These are phyloP conservation scores for Picea abies DNA, from an alignment of 83 land plant genomes.

Conservation along the genomic window DNA sequence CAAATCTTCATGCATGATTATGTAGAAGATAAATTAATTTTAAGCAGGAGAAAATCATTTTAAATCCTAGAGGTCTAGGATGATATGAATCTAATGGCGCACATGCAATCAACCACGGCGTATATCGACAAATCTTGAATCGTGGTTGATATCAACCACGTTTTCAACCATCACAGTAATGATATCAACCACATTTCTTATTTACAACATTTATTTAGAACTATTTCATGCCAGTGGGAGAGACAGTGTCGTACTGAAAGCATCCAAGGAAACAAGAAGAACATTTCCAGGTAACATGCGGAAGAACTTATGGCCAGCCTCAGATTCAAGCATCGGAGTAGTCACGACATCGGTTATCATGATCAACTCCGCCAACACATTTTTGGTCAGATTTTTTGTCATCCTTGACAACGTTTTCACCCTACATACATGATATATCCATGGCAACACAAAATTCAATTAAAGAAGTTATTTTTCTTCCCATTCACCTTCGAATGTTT, in stretches of 20 bases:
- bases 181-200: too few relatives aligned
- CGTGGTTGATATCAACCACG: too few relatives aligned
- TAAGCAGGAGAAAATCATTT: too few relatives aligned
- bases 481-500: slow-evolving; percentile 7
- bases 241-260: slow-evolving; percentile 43
- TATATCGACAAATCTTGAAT: too few relatives aligned
- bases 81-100: too few relatives aligned
- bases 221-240: too few relatives aligned
- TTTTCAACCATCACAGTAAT: too few relatives aligned
- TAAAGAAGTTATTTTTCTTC: neutral
- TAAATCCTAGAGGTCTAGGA: too few relatives aligned
- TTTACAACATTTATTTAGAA: neutral
- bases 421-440: slow-evolving; percentile 18
- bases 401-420: slow-evolving; percentile 55
- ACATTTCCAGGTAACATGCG: slow-evolving; percentile 65
- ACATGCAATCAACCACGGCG: too few relatives aligned
- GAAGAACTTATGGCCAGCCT: slow-evolving; percentile 52
- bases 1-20: too few relatives aligned
- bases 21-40: too few relatives aligned
- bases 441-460: neutral
- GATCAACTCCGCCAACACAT: slow-evolving; percentile 45
- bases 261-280: slow-evolving; percentile 72
- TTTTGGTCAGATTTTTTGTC: slow-evolving; percentile 54
- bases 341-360: slow-evolving; percentile 38
- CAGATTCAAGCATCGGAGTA: slow-evolving; percentile 37